Evolutionary conservation across 192 early-diverging fungal species (phyloP).

Genomic region (Diversispora eburnea): DNA sequence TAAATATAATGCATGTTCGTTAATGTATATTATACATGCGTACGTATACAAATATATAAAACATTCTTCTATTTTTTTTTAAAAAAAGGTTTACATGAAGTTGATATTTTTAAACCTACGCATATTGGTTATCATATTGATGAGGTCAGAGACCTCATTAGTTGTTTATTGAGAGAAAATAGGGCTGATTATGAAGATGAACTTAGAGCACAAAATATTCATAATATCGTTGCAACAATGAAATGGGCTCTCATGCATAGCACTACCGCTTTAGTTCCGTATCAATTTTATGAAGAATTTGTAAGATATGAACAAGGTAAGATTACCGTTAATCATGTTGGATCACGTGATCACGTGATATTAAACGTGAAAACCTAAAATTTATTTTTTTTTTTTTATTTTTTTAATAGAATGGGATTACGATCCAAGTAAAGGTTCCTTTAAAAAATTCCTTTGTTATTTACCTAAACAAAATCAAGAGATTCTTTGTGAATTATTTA

Average conservation of each 20-base stretch:
- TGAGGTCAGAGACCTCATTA: conserved; percentile 14
- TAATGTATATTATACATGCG: background rate
- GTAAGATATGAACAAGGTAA: conserved; percentile 16
- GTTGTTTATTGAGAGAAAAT: conserved; percentile 22
- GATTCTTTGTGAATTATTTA: conserved; percentile 10
- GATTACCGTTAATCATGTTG: background rate
- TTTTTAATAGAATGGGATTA: conserved; percentile 31
- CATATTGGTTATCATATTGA: conserved; percentile 20
- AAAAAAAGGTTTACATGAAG: conserved; percentile 20
- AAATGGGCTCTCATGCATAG: conserved; percentile 28
- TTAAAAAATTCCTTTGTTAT: conserved; percentile 20
- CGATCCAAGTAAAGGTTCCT: conserved; percentile 22
- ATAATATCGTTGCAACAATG: conserved; percentile 25
- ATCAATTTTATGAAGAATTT: conserved; percentile 22
- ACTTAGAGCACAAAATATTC: conserved; percentile 12
- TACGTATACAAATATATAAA: background rate
- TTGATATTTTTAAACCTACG: conserved; percentile 27
- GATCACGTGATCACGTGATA: background rate
- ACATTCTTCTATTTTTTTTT: background rate
- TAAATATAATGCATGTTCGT: background rate
- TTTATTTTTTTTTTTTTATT: too few relatives aligned
- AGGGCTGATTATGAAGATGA: conserved; percentile 20
- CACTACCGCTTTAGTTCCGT: conserved; percentile 13
- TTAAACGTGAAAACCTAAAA: too few relatives aligned
- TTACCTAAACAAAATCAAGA: conserved; percentile 25